Percentiles rank a stretch among this genome's conserved stretches.
Conservation (phyloP, 768 basidiomycete species). For the Fibroporia radiculosa region DNA sequence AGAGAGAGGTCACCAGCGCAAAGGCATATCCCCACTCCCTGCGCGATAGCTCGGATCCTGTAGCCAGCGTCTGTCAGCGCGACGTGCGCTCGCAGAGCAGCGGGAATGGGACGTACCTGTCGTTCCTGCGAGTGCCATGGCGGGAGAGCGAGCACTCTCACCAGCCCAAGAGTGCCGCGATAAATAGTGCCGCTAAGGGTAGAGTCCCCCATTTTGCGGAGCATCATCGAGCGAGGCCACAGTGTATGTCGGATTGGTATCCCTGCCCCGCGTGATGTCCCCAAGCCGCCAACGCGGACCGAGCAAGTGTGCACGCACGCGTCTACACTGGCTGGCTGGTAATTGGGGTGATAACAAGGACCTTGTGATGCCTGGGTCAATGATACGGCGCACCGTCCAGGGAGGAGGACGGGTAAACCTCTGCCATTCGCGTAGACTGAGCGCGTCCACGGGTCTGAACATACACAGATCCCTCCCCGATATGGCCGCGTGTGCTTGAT, state of each 20-base stretch:
- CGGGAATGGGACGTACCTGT: constrained; percentile 27
- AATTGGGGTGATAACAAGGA: neutral
- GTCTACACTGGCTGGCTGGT: too few relatives aligned
- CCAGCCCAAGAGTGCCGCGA: constrained; percentile 6
- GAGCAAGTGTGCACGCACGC: too few relatives aligned
- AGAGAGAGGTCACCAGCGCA: constrained; percentile 62
- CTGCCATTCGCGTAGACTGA: neutral
- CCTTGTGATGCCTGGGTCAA: neutral
- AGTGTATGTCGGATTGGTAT: constrained; percentile 4
- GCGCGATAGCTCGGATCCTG: constrained; percentile 37
- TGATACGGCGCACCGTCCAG: neutral
- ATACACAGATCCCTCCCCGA: constrained; percentile 1
- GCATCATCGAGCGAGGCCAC: neutral
- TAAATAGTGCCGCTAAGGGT: constrained; percentile 11
- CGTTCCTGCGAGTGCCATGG: constrained; percentile 33
- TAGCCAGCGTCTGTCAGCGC: neutral
- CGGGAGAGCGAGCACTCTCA: constrained; percentile 6
- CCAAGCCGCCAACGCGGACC: neutral
- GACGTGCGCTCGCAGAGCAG: neutral
- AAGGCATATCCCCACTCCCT: constrained; percentile 51
- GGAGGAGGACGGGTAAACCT: neutral
- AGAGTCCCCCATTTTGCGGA: constrained; percentile 10
- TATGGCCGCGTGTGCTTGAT: neutral
- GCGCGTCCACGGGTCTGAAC: neutral
- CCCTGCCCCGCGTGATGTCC: constrained; percentile 12